phyloP scores from a whole-genome alignment of 129 eudicot genomes.

The Dittrichia graveolens region DNA sequence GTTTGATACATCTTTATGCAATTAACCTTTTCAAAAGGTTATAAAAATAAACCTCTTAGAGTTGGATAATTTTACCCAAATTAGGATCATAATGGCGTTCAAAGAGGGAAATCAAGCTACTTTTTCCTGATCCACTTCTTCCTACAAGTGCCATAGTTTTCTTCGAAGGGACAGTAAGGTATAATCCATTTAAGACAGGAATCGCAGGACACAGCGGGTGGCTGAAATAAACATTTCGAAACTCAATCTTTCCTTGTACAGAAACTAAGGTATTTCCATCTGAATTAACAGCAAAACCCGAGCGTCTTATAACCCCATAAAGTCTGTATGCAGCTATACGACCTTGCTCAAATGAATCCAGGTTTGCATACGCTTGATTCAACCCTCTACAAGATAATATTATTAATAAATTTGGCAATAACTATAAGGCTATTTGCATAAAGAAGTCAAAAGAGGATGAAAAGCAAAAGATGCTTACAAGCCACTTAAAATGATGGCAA shows the following conservation, averaged over 20 bases:
- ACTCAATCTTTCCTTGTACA: constrained; percentile 64
- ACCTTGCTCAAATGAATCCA: constrained; percentile 62
- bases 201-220: constrained; percentile 52
- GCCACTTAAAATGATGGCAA: constrained; percentile 56
- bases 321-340: constrained; percentile 70
- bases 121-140: constrained; percentile 67
- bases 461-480: constrained; percentile 41
- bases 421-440: background rate
- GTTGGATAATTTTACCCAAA: constrained; percentile 42
- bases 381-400: constrained; percentile 45
- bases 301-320: constrained; percentile 60
- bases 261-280: constrained; percentile 50
- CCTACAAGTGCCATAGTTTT: constrained; percentile 61
- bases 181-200: constrained; percentile 51
- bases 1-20: background rate
- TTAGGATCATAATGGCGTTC: constrained; percentile 68
- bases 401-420: constrained; percentile 9
- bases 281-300: constrained; percentile 35
- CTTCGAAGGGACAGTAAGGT: constrained; percentile 61
- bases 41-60: background rate
- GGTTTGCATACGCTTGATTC: constrained; percentile 56
- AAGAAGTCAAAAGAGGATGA: background rate
- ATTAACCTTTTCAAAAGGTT: background rate
- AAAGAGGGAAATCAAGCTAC: constrained; percentile 55
- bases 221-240: constrained; percentile 55